Evolutionary conservation across 352 stramenopile genomes (phyloP).

Genomic region (Pythium folliculosum): DNA sequence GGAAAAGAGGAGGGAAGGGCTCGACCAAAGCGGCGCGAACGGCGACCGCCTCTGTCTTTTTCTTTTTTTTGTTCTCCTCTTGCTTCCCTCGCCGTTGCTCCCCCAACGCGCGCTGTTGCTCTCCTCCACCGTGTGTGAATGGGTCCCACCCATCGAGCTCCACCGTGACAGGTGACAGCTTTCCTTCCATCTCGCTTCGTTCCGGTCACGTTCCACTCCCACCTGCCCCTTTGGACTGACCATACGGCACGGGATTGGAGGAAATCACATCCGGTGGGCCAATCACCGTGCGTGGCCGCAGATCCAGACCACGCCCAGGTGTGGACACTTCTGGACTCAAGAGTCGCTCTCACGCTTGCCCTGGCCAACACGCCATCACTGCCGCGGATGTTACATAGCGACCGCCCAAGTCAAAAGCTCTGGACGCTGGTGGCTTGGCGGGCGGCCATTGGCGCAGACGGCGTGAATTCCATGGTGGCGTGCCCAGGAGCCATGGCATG

Average conservation of each 20-base stretch:
- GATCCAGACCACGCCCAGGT: constrained; percentile 2
- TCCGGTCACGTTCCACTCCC: constrained; percentile 22
- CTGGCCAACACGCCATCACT: background rate
- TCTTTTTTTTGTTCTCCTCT: background rate
- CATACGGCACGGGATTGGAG: constrained; percentile 27
- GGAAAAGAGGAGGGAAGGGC: background rate
- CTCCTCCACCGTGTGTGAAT: background rate
- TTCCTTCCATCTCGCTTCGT: constrained; percentile 15
- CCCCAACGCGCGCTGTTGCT: background rate
- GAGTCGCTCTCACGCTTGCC: no score
- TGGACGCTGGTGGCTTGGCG: background rate
- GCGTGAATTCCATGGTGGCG: background rate
- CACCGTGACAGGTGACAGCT: background rate
- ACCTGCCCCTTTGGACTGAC: constrained; percentile 26
- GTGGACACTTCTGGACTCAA: constrained; percentile 15
- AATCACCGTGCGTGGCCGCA: constrained; percentile 1
- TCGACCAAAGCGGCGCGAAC: background rate
- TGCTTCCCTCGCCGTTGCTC: background rate
- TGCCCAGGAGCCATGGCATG: no score
- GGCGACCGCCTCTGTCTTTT: background rate
- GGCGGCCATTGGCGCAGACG: background rate
- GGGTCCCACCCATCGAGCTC: background rate
- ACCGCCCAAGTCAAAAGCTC: background rate
- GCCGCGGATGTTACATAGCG: no score
- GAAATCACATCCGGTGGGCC: background rate